phyloP scores from a whole-genome alignment of 23 red algal species.

The Gracilaria domingensis region DNA sequence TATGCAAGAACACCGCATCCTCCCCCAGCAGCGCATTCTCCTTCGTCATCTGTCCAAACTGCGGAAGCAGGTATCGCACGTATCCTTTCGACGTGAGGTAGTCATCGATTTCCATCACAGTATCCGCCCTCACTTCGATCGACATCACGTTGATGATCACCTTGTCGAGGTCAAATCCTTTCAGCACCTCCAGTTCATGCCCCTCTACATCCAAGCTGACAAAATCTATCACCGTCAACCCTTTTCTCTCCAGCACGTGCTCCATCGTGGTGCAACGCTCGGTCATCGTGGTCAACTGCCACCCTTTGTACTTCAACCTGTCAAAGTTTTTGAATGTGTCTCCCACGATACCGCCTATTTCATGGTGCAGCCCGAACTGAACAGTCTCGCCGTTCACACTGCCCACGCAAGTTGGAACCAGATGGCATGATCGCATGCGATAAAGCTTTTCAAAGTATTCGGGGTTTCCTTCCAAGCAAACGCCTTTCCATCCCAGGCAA shows the following conservation, averaged over 20 bases:
- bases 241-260: slow-evolving; percentile 8
- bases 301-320: background rate
- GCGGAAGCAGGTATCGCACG: background rate
- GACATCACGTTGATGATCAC: slow-evolving; percentile 22
- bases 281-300: background rate
- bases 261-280: slow-evolving; percentile 56
- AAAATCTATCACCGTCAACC: slow-evolving; percentile 16
- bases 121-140: background rate
- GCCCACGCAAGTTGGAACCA: slow-evolving; percentile 67
- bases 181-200: slow-evolving; percentile 55
- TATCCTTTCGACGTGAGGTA: slow-evolving; percentile 8
- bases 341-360: slow-evolving; percentile 45
- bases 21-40: background rate
- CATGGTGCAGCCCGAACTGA: slow-evolving; percentile 22
- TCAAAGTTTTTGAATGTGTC: slow-evolving; percentile 49
- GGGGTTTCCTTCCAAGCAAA: slow-evolving; percentile 66
- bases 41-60: background rate
- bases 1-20: slow-evolving; percentile 18
- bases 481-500: slow-evolving; percentile 62
- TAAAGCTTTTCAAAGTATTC: slow-evolving; percentile 31
- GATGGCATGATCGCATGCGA: slow-evolving; percentile 23
- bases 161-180: slow-evolving; percentile 42
- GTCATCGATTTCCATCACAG: slow-evolving; percentile 23
- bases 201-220: slow-evolving; percentile 74
- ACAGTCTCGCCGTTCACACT: background rate